phyloP scores from a whole-genome alignment of 257 asterid genomes.

The Plantago major region DNA sequence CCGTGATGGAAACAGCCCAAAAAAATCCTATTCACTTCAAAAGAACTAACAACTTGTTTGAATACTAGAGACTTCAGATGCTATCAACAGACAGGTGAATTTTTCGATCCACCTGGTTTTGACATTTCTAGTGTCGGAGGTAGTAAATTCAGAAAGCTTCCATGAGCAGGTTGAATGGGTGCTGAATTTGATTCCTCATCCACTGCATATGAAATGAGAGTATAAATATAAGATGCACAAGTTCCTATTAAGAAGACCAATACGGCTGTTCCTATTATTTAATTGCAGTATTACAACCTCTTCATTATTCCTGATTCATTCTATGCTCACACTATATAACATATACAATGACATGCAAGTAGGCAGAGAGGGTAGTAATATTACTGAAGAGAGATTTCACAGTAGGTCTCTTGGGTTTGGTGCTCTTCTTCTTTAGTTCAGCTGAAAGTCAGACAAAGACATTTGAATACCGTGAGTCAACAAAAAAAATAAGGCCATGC shows the following conservation, averaged over 20 bases:
- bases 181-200: slow-evolving; percentile 70
- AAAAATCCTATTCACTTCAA: slow-evolving; percentile 25
- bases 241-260: neutral
- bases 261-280: neutral
- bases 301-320: neutral
- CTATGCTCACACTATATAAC: neutral
- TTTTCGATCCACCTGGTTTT: slow-evolving; percentile 37
- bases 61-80: slow-evolving; percentile 29
- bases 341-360: neutral
- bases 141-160: slow-evolving; percentile 66
- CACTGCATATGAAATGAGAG: slow-evolving; percentile 20
- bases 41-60: slow-evolving; percentile 20
- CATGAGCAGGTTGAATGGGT: slow-evolving; percentile 55
- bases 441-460: slow-evolving; percentile 41
- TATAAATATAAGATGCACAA: slow-evolving; percentile 3
- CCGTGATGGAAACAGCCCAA: slow-evolving; percentile 29
- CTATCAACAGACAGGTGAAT: slow-evolving; percentile 36
- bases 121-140: slow-evolving; percentile 57
- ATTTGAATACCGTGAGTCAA: slow-evolving; percentile 7
- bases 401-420: slow-evolving; percentile 81
- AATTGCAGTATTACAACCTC: no score
- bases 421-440: slow-evolving; percentile 85
- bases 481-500: neutral
- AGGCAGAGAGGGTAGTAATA: slow-evolving; percentile 23
- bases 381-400: slow-evolving; percentile 92